A percentile compares a stretch with the other conserved stretches of the same genome.
Conservation (phyloP, 2,329 filamentous ascomycete species). For the Colletotrichum ledebouriae region DNA sequence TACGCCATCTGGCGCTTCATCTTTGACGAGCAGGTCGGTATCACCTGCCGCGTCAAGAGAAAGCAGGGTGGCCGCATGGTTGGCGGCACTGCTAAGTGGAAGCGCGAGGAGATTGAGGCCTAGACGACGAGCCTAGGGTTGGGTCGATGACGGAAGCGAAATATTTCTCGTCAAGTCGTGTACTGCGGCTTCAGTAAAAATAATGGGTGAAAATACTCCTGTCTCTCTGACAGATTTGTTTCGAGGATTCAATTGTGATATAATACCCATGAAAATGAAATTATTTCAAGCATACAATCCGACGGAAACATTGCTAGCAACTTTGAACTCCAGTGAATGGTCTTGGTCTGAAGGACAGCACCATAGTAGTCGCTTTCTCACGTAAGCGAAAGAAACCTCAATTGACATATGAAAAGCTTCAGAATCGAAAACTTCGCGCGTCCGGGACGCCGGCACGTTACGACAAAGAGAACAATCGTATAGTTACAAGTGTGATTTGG, state of each 20-base stretch:
- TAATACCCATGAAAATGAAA: constrained; percentile 5
- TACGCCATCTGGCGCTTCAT: constrained; percentile 97
- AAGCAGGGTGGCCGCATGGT: constrained; percentile 79
- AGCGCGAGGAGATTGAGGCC: constrained; percentile 76
- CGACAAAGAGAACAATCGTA: constrained; percentile 37
- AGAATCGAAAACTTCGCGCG: constrained; percentile 41
- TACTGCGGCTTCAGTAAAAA: neutral
- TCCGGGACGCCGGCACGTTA: constrained; percentile 38
- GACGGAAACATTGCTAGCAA: neutral
- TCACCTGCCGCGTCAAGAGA: constrained; percentile 94
- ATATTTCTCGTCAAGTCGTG: constrained; percentile 13
- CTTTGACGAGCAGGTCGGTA: constrained; percentile 87
- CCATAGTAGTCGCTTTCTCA: neutral
- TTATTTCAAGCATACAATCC: neutral
- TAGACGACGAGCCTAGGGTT: constrained; percentile 50
- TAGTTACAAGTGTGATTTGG: constrained; percentile 40
- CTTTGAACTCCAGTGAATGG: neutral
- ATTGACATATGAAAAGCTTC: constrained; percentile 42
- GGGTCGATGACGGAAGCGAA: neutral
- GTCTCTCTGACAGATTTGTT: neutral
- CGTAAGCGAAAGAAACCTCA: neutral
- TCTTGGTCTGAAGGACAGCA: too few relatives aligned
- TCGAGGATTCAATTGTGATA: neutral
- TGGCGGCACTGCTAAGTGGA: constrained; percentile 69
- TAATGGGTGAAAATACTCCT: constrained; percentile 10